Evolutionary conservation across 176 grass and related monocot genomes (phyloP), one percentile per base, ranked within the genome.

Genomic region (Triticum dicoccoides): DNA sequence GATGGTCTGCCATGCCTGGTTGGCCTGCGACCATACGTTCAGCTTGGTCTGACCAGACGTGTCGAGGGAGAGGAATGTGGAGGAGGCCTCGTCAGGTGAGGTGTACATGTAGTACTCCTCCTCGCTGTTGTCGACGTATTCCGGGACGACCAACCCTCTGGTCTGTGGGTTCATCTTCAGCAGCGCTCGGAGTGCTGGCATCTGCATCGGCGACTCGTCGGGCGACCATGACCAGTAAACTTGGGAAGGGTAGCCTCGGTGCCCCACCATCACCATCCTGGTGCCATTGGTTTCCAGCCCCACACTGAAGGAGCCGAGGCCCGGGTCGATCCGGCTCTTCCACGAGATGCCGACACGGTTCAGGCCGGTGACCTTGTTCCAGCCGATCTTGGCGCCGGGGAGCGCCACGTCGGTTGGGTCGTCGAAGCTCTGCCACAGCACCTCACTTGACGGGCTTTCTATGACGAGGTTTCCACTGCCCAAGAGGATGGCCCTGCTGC

Each of bases 101-200:
- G 47, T 80, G 71, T 89, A 89, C 24, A 30, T 85, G 54, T 85
- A 79, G 76, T 85, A 85, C 76, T 29, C 85, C 34, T 61, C 54
- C 32, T 15, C 23, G n/a, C 41, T 14, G 65, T 89, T 62, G 61
- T 45, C 29, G 9, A 74, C 62, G 72, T 61, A 89, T 13, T 17
- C 62, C 21, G 72, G 65, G 39, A 51, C 37, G 34, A 85, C 73
- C 61, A 63, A 21, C 2, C 51, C 51, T 54, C 61, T 63, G 61
- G 61, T 63, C n/a, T 63, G 61, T 24, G 61, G 61, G n/a, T 63
- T 63, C 9, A 63, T 63, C 6, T 63, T 23, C 61, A 63, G 61
- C 61, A 63, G 61, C 61, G 61, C 61, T 9, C n/a, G 9, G 61
- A 63, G n/a, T 11, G 61, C 61, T 11, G 61, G 61, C 18, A 63